phyloP scores from a whole-genome alignment of 257 asterid species.

The Solanum sitiens region DNA sequence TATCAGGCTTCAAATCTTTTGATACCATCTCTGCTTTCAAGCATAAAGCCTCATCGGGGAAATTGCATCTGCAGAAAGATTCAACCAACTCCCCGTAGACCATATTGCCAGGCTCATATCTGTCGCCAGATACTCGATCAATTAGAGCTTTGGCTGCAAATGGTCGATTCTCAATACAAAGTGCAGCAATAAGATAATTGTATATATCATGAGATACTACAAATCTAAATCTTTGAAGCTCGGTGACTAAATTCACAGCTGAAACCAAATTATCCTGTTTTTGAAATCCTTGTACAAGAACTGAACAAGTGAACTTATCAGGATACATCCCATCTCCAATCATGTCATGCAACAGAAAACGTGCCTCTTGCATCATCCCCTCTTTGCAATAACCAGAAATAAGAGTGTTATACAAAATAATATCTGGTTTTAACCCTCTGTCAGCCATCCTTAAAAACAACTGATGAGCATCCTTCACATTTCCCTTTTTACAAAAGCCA shows the following conservation, averaged over 20 bases:
- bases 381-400: conserved; percentile 67
- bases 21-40: conserved; percentile 43
- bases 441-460: conserved; percentile 55
- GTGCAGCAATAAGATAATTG: conserved; percentile 41
- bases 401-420: conserved; percentile 52
- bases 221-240: conserved; percentile 47
- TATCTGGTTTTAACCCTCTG: conserved; percentile 61
- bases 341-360: conserved; percentile 58
- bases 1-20: conserved; percentile 35
- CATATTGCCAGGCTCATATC: conserved; percentile 31
- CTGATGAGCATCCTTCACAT: conserved; percentile 52
- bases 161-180: conserved; percentile 64
- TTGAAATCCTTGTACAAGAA: conserved; percentile 63
- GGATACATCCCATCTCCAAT: conserved; percentile 47
- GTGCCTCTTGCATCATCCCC: conserved; percentile 73
- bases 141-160: conserved; percentile 71
- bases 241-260: conserved; percentile 60
- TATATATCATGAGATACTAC: conserved; percentile 43
- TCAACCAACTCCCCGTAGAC: conserved; percentile 39
- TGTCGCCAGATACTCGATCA: conserved; percentile 34
- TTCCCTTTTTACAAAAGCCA: conserved; percentile 62
- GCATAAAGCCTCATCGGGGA: conserved; percentile 41
- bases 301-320: conserved; percentile 56
- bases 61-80: conserved; percentile 52
- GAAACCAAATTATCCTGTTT: conserved; percentile 50